Base-by-base conservation (phyloP, 192 early-diverging fungal genomes). In the Rhizoclosmatium globosum region DNA sequence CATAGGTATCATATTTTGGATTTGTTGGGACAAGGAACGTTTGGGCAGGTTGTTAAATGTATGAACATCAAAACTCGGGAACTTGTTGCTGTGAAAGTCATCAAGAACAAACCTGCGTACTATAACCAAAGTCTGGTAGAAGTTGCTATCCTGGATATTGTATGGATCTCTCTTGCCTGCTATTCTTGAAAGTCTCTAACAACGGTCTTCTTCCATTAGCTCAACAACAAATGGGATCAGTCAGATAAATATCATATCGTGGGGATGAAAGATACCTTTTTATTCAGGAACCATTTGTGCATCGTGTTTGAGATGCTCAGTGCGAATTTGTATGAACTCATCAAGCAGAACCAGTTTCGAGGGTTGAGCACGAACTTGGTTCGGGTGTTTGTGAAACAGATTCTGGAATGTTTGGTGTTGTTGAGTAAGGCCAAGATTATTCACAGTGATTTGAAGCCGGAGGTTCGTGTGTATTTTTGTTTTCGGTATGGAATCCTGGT, bases 1-100 rank as follows among this genome's bases (percentile, higher is more conserved):
- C n/a, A 2, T 79, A 94, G 93, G 73, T 99, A 95, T 83, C 79
- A 95, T 53, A 98, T 99, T 78, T 76, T 96, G 72, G 97, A 98
- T 83, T 90, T 96, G 48, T 86, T 99, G 3, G 98, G 98, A 21
- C 91, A 94, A 83, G 98, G 98, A 43, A 98, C 98, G 2, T 99
- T 99, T 91, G 98, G 98, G 4, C 98, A 99, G 83, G 98, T 99
- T 9, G 97, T 96, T 31, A 97, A 96, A 83, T 98, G 97, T 80
- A 90, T 92, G 60, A 96, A 99, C 75, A 84, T 95, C 53, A 96
- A 95, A 81, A 97, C 97, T 17, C 92, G 94, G 83, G 95, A 95
- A 53, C 85, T 94, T 23, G 92, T 96, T 44, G 98, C 96, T 21
- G 92, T 98, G 60, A 99, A 99, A 85, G 95, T 99, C 41, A 96